These are phyloP conservation scores for Cyclanthera cordifolia DNA, from an alignment of 306 rosid species.

Conservation along the genomic window DNA sequence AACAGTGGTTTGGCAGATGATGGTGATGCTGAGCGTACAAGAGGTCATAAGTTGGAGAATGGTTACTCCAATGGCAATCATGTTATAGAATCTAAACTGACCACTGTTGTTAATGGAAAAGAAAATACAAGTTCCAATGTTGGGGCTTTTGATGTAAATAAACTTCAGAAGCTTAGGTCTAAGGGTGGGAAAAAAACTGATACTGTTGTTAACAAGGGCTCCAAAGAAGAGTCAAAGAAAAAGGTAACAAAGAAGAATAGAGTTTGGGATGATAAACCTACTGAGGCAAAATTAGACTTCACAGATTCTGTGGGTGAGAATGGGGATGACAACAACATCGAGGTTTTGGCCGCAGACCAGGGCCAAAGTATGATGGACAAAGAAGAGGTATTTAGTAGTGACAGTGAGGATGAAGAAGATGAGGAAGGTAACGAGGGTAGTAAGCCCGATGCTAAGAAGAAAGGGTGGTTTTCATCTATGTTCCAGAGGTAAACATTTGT, in stretches of 20 bases:
- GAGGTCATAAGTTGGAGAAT: conserved; percentile 49
- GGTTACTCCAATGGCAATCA: conserved; percentile 45
- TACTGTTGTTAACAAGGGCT: conserved; percentile 44
- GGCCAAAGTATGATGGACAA: conserved; percentile 99
- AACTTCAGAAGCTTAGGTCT: conserved; percentile 65
- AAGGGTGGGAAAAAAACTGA: conserved; percentile 68
- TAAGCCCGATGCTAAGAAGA: conserved; percentile 76
- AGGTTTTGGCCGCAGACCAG: conserved; percentile 64
- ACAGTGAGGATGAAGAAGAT: conserved; percentile 73
- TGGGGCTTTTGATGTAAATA: conserved; percentile 98
- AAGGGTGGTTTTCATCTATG: conserved; percentile 97
- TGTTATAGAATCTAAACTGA: conserved; percentile 42
- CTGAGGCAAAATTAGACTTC: conserved; percentile 62
- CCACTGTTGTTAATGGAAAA: conserved; percentile 39
- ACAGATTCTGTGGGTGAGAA: conserved; percentile 59
- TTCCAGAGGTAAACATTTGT: conserved; percentile 57
- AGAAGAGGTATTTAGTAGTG: conserved; percentile 82
- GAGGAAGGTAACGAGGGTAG: conserved; percentile 45
- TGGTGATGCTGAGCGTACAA: conserved; percentile 30
- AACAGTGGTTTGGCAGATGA: conserved; percentile 35
- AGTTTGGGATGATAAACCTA: conserved; percentile 71
- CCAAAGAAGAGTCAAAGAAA: conserved; percentile 60
- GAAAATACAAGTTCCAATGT: conserved; percentile 57
- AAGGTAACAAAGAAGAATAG: conserved; percentile 72
- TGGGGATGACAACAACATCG: conserved; percentile 37